Percentiles rank a stretch among this genome's conserved stretches.
Conservation (phyloP, 352 stramenopile species). For the Phytophthora pseudosyringae region DNA sequence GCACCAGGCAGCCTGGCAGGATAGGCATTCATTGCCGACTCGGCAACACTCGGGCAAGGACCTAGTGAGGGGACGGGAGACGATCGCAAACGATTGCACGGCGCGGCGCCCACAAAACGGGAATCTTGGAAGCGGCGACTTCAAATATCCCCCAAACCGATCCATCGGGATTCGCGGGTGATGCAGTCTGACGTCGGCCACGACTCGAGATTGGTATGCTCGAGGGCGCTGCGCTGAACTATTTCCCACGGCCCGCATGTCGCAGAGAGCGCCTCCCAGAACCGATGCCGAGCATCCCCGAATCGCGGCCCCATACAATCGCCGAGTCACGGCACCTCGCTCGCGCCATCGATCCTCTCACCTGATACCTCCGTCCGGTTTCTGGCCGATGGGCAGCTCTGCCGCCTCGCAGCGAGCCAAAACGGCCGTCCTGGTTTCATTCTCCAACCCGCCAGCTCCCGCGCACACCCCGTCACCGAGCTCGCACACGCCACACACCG, state of each 20-base stretch:
- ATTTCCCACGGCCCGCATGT: conserved; percentile 17
- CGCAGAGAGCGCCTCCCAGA: conserved; percentile 14
- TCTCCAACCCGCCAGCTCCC: conserved; percentile 24
- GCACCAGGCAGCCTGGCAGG: not conserved
- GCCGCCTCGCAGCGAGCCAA: conserved; percentile 21
- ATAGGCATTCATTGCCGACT: not conserved
- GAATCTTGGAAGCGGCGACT: conserved; percentile 22
- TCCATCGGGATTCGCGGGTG: conserved; percentile 3
- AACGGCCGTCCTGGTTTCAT: conserved; percentile 28
- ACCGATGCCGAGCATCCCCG: conserved; percentile 10
- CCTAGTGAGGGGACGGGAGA: no score
- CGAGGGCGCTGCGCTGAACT: not conserved
- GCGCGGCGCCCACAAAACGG: conserved; percentile 8
- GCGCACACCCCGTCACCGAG: conserved; percentile 2
- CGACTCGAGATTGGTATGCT: conserved; percentile 4
- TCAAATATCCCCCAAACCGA: conserved; percentile 34
- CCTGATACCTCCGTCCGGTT: conserved; percentile 17
- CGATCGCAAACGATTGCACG: conserved; percentile 21
- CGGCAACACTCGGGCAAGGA: not conserved
- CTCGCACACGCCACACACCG: conserved; percentile 3
- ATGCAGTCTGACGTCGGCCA: conserved; percentile 8
- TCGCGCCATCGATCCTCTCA: conserved; percentile 9
- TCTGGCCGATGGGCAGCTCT: conserved; percentile 9
- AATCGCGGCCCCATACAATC: not conserved
- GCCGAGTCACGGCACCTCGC: not conserved